Conservation (phyloP, 2,329 filamentous ascomycete genomes). For the Stagonosporopsis rhizophila region DNA sequence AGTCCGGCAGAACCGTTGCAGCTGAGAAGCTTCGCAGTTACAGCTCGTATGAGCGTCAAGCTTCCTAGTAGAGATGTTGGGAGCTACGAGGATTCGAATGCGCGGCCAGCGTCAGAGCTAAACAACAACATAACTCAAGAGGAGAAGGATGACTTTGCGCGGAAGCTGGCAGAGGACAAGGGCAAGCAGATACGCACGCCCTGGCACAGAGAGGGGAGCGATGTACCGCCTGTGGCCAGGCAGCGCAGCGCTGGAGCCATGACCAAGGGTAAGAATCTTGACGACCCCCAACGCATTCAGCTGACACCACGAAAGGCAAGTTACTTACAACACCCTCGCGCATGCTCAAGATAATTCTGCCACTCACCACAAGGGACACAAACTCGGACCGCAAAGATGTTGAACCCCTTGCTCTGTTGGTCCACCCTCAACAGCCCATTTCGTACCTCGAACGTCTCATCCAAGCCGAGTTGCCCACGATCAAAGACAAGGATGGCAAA, state of each 20-base stretch:
- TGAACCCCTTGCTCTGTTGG: slow-evolving; percentile 83
- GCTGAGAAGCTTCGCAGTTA: slow-evolving; percentile 22
- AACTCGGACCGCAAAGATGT: slow-evolving; percentile 70
- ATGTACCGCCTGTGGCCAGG: slow-evolving; percentile 62
- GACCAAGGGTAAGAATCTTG: slow-evolving; percentile 63
- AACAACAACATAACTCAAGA: slow-evolving; percentile 55
- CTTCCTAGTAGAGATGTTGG: slow-evolving; percentile 22
- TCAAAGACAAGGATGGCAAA: slow-evolving; percentile 66
- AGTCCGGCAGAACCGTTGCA: slow-evolving; percentile 9
- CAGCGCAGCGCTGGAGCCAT: slow-evolving; percentile 63
- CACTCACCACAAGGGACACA: slow-evolving; percentile 69
- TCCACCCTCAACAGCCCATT: slow-evolving; percentile 89
- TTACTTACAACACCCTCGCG: slow-evolving; percentile 81
- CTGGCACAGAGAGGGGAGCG: slow-evolving; percentile 70
- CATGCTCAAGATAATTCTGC: slow-evolving; percentile 80
- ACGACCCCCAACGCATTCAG: neutral
- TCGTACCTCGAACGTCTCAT: slow-evolving; percentile 90
- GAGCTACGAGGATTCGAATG: slow-evolving; percentile 43
- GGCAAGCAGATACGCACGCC: slow-evolving; percentile 67
- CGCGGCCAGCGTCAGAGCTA: slow-evolving; percentile 49
- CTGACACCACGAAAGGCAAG: slow-evolving; percentile 62
- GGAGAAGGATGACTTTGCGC: slow-evolving; percentile 56
- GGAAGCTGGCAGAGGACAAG: slow-evolving; percentile 56
- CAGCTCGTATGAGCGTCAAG: slow-evolving; percentile 17
- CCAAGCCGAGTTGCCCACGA: slow-evolving; percentile 80